Percentiles rank a stretch among this genome's conserved stretches.
Conservation (phyloP, 768 basidiomycete species). For the Paxillus ammoniavirescens region DNA sequence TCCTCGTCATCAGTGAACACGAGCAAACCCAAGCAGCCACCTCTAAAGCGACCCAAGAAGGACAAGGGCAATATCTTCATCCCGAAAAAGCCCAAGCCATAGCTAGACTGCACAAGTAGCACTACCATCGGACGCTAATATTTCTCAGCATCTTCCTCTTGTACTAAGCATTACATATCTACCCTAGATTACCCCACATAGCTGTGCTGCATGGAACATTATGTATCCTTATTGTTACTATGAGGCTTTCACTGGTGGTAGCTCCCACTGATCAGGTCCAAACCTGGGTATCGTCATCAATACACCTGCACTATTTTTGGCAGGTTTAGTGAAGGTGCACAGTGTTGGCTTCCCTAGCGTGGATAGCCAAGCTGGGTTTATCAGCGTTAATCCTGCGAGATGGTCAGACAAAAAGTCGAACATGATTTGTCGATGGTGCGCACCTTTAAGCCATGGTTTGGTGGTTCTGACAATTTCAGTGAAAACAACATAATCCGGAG, state of each 20-base stretch:
- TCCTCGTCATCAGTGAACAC: constrained; percentile 17
- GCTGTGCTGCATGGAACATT: constrained; percentile 7
- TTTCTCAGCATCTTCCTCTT: neutral
- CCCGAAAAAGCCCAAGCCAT: constrained; percentile 49
- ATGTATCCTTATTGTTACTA: constrained; percentile 20
- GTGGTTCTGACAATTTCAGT: constrained; percentile 79
- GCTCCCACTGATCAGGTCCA: constrained; percentile 82
- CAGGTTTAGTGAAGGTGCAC: constrained; percentile 87
- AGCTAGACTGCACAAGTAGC: constrained; percentile 5
- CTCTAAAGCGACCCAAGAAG: constrained; percentile 32
- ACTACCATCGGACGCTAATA: neutral
- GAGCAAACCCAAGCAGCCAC: constrained; percentile 27
- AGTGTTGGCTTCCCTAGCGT: constrained; percentile 73
- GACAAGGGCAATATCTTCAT: constrained; percentile 53
- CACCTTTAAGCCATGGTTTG: constrained; percentile 79
- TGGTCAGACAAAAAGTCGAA: constrained; percentile 1
- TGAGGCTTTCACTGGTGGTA: constrained; percentile 55
- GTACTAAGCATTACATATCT: neutral
- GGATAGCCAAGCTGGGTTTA: constrained; percentile 88
- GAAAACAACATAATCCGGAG: constrained; percentile 86
- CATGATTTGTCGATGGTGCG: constrained; percentile 8
- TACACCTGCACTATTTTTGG: constrained; percentile 63
- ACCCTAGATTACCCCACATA: constrained; percentile 9
- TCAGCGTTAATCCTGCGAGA: constrained; percentile 66
- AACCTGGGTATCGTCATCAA: constrained; percentile 82